phyloP scores from a whole-genome alignment of 2,329 filamentous ascomycete species.

The Capronia coronata region DNA sequence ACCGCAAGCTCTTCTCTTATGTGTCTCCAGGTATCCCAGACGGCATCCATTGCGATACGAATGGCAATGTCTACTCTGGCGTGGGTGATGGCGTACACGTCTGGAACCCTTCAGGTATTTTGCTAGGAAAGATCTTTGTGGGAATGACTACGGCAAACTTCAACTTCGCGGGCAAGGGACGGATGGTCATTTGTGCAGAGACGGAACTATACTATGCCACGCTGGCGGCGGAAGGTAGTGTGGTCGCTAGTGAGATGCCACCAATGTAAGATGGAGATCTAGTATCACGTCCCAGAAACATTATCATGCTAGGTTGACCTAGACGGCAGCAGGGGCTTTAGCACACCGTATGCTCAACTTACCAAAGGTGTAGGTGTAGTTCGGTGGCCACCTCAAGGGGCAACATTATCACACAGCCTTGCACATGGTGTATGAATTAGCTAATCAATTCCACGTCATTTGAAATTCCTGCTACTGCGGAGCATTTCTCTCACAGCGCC shows the following conservation, averaged over 20 bases:
- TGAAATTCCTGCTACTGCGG: background rate
- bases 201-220: conserved; percentile 24
- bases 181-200: conserved; percentile 24
- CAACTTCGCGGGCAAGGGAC: conserved; percentile 24
- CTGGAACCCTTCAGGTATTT: conserved; percentile 45
- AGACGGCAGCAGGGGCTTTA: too few species aligned
- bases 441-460: background rate
- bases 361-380: too few species aligned
- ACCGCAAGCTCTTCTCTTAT: conserved; percentile 50
- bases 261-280: conserved; percentile 1
- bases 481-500: background rate
- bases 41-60: conserved; percentile 45
- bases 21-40: conserved; percentile 44
- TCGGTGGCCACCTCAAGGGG: background rate
- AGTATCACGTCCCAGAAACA: background rate
- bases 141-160: conserved; percentile 30
- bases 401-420: too few species aligned
- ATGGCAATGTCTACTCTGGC: conserved; percentile 52
- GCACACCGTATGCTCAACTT: too few species aligned
- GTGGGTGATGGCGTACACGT: conserved; percentile 52
- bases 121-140: conserved; percentile 53
- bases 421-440: background rate
- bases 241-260: conserved; percentile 19
- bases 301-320: too few species aligned
- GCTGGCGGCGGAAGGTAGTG: conserved; percentile 17